These are phyloP conservation scores for Hydrangea macrophylla DNA, from an alignment of 148 eudicot genomes.

Conservation along the genomic window DNA sequence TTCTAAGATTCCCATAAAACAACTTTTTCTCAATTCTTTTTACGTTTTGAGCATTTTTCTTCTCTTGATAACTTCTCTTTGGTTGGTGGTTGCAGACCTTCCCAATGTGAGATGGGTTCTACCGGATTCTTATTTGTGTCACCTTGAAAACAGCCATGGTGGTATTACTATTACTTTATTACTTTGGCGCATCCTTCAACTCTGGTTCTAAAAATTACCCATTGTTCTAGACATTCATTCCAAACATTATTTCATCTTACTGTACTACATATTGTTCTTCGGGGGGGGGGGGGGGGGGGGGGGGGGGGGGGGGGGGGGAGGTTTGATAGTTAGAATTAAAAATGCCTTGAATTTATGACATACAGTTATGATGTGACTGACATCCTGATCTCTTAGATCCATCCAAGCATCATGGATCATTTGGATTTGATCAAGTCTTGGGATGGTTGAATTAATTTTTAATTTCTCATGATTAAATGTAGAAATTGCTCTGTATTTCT, in stretches of 20 bases:
- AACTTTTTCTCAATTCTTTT: neutral
- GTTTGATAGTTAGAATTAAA: no score
- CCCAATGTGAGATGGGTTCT: slow-evolving; percentile 67
- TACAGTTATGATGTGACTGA: neutral
- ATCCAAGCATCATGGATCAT: neutral
- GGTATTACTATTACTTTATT: slow-evolving; percentile 31
- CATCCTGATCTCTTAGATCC: neutral
- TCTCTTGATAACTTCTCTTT: no score
- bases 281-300: no score
- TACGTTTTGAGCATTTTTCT: neutral
- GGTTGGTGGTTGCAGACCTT: slow-evolving; percentile 42
- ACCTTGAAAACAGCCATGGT: slow-evolving; percentile 56
- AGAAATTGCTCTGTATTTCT: neutral
- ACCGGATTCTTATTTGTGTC: slow-evolving; percentile 65
- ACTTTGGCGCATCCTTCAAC: neutral
- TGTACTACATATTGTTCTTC: no score
- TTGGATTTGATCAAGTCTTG: neutral
- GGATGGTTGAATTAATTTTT: neutral
- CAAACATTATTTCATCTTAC: no score
- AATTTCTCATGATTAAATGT: neutral
- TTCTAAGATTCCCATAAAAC: neutral
- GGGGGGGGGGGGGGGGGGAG: no score
- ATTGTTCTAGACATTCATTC: neutral
- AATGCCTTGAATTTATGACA: neutral
- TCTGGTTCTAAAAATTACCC: neutral